Evolutionary conservation across 148 eudicot genomes (phyloP), one percentile per base, ranked within the genome.

Genomic region (Dysphania ambrosioides): DNA sequence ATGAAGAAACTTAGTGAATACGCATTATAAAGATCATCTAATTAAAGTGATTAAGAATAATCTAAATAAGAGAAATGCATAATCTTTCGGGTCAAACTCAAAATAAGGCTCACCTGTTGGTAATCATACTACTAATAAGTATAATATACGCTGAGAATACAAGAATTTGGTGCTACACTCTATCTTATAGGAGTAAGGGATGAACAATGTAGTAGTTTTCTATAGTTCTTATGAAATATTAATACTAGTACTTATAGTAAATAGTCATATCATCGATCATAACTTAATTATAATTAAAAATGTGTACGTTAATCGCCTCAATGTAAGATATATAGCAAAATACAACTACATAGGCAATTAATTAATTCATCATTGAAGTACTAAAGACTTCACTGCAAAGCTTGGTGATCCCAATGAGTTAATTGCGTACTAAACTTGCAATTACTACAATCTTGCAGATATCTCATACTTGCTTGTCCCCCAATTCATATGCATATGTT

Each of bases 361-460:
- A 32, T 27, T 67, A 42, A 67, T 23, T 41, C 3, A 11, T 47
- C 19, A 42, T 67, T 53, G 27, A 40, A 1, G 78, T 35, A 66
- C 19, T 40, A 26, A 31, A 68, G 34, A 32, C 59, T 78, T 78
- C 32, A 61, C 63, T 68, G 2, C 2, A 44, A 73, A 79, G 78
- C 15, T 71, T 81, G 83, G 32, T 67, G 80, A 81, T 81, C 83
- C 80, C 80, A 69, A 81, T 55, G 80, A 73, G 26, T 57, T 49
- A 67, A 36, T 30, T 27, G 30, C 32, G 69, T 26, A 74, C 27
- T 69, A 62, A 73, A 74, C 64, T 70, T 74, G 64, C 24, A 74
- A 55, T 79, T 67, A 67, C 63, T 72, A 77, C 68, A 72, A 32
- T 67, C 51, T 72, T 47, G 70, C 68, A 79, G 74, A 77, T 80